These are phyloP conservation scores for Leptoxyphium fumago DNA, from an alignment of 2,329 filamentous ascomycete species.

Conservation along the genomic window DNA sequence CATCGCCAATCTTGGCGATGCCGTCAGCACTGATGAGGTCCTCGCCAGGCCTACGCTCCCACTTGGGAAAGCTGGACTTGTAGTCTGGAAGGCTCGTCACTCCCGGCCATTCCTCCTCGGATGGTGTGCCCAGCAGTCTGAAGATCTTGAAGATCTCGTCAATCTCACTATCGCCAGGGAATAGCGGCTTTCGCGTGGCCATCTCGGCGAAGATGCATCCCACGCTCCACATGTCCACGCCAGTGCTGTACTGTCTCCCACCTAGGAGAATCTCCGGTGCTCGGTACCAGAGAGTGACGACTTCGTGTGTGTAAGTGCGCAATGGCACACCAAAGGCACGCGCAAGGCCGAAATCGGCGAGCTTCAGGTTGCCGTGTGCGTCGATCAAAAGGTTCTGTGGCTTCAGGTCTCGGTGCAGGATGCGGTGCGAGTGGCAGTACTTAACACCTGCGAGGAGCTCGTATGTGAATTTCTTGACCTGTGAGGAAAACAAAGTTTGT, in stretches of 20 bases:
- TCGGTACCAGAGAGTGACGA: slow-evolving; percentile 88
- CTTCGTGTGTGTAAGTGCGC: slow-evolving; percentile 86
- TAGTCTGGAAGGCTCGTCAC: slow-evolving; percentile 92
- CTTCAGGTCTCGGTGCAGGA: slow-evolving; percentile 79
- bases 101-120: slow-evolving; percentile 71
- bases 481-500: not conserved
- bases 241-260: slow-evolving; percentile 82
- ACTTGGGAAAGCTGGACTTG: slow-evolving; percentile 85
- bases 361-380: slow-evolving; percentile 73
- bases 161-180: slow-evolving; percentile 85
- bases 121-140: slow-evolving; percentile 65
- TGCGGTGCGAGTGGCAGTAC: slow-evolving; percentile 79
- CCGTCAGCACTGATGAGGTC: slow-evolving; percentile 48
- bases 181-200: slow-evolving; percentile 85
- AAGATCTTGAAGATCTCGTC: slow-evolving; percentile 94
- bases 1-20: slow-evolving; percentile 46
- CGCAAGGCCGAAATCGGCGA: slow-evolving; percentile 80
- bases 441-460: slow-evolving; percentile 72
- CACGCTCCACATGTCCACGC: slow-evolving; percentile 91
- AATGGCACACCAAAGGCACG: slow-evolving; percentile 83
- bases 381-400: slow-evolving; percentile 83
- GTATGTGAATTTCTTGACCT: slow-evolving; percentile 80
- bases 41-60: slow-evolving; percentile 54
- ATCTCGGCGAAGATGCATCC: slow-evolving; percentile 94
- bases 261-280: slow-evolving; percentile 81